Conservation (phyloP, 2,329 filamentous ascomycete genomes). For the Trichothecium roseum region DNA sequence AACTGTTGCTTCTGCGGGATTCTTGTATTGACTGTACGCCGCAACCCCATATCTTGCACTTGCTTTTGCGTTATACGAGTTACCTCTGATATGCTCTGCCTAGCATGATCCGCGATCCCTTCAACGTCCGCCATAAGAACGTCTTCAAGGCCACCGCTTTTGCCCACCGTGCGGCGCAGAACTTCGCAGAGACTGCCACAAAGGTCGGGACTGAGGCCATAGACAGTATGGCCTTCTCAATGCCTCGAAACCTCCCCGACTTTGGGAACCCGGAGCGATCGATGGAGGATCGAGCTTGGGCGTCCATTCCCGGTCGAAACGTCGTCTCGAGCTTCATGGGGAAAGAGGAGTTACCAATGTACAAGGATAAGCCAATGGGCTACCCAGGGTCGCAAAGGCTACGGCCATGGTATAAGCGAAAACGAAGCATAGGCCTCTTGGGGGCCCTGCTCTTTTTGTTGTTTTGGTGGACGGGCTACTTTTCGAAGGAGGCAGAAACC, state of each 20-base stretch:
- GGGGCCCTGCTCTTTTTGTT: constrained; percentile 39
- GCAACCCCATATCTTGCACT: neutral
- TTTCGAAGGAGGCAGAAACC: constrained; percentile 25
- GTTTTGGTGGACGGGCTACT: constrained; percentile 51
- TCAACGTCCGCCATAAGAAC: constrained; percentile 31
- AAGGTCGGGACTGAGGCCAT: constrained; percentile 38
- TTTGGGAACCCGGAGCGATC: constrained; percentile 55
- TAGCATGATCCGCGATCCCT: constrained; percentile 32
- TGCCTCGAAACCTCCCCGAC: constrained; percentile 60
- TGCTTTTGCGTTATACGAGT: neutral
- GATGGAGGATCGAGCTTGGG: constrained; percentile 58
- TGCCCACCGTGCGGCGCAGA: constrained; percentile 31
- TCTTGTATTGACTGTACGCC: too few species aligned
- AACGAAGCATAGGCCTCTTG: constrained; percentile 47
- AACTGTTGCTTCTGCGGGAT: too few species aligned
- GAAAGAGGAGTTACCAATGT: constrained; percentile 64
- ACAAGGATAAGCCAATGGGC: constrained; percentile 95
- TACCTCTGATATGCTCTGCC: constrained; percentile 1
- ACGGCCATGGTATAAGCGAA: constrained; percentile 42
- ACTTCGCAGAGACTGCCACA: constrained; percentile 36
- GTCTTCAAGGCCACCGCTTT: constrained; percentile 39
- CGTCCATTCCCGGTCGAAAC: constrained; percentile 27
- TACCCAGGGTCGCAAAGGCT: constrained; percentile 51
- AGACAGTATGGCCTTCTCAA: constrained; percentile 55
- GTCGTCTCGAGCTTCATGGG: constrained; percentile 54